phyloP scores from a whole-genome alignment of 305 asterid species.

The Fraxinus greggii region DNA sequence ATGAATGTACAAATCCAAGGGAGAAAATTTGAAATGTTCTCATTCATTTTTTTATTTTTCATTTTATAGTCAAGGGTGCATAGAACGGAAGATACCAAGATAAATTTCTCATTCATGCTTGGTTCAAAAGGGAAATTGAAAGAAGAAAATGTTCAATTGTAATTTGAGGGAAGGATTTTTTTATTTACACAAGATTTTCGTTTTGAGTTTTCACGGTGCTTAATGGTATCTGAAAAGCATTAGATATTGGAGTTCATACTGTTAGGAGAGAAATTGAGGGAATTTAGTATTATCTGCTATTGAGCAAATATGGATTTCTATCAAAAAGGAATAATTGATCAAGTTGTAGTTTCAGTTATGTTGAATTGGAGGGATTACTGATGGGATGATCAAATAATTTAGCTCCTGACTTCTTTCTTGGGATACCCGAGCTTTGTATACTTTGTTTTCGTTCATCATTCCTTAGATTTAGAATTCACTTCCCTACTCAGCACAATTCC shows the following conservation, averaged over 20 bases:
- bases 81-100: not conserved
- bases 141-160: not conserved
- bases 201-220: not conserved
- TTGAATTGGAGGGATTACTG: not conserved
- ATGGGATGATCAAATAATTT: not conserved
- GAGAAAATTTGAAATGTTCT: not conserved
- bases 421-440: not conserved
- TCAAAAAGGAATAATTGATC: not conserved
- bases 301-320: not conserved
- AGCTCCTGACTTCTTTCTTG: not conserved
- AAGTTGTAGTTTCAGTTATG: not conserved
- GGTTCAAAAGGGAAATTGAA: not conserved
- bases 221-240: not conserved
- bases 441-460: not conserved
- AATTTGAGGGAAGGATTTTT: not conserved
- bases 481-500: not conserved
- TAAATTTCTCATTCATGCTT: not conserved
- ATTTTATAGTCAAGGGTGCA: not conserved
- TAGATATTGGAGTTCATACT: not conserved
- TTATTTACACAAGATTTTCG: not conserved
- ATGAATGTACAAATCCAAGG: not conserved
- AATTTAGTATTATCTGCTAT: not conserved
- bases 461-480: not conserved
- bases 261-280: not conserved
- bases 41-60: not conserved